Base-by-base conservation (phyloP, 2,329 filamentous ascomycete genomes). In the Xylariales sp. region DNA sequence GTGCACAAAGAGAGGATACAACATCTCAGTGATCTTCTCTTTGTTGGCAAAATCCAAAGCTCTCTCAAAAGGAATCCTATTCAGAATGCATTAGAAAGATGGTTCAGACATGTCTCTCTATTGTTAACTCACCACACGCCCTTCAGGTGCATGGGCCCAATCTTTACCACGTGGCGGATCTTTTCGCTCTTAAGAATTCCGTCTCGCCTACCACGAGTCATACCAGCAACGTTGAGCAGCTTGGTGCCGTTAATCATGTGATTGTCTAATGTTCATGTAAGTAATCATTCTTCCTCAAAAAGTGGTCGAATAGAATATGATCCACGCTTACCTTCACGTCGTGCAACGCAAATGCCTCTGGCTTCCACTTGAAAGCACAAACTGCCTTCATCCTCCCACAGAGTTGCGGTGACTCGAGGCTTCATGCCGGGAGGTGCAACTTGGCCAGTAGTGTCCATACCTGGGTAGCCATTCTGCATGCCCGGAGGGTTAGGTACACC, bases 221-320 rank as follows among this genome's bases (percentile, higher is more conserved):
- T 98, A 11, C 93, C 91, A 35, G 93, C 93, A 37, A 98, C 93
- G 50, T 98, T 98, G 41, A 97, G 69, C 40, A 98, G 72, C 63
- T 97, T 98, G 1, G 93, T 98, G 14, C 93, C 93, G 55, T 97
- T 98, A 63, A 98, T 96, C 88, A 98, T 96, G 66, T 95, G 88
- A 64, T 96, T 40, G 23, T 43, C 37, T 39, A 14, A 8, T 10
- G 17, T 8, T n/a, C n/a, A n/a, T n/a, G n/a, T n/a, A n/a, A n/a
- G n/a, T n/a, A n/a, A n/a, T n/a, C n/a, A n/a, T n/a, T n/a, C n/a
- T n/a, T n/a, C n/a, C n/a, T n/a, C n/a, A 79, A 81, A 33, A 18
- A 16, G 30, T 10, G 3, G 16, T 3, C 16, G 11, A 6, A n/a
- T 17, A 31, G n/a, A n/a, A n/a, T n/a, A n/a, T n/a, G n/a, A n/a